Base-by-base conservation (phyloP, 2,329 filamentous ascomycete genomes). In the Fusarium sp. region DNA sequence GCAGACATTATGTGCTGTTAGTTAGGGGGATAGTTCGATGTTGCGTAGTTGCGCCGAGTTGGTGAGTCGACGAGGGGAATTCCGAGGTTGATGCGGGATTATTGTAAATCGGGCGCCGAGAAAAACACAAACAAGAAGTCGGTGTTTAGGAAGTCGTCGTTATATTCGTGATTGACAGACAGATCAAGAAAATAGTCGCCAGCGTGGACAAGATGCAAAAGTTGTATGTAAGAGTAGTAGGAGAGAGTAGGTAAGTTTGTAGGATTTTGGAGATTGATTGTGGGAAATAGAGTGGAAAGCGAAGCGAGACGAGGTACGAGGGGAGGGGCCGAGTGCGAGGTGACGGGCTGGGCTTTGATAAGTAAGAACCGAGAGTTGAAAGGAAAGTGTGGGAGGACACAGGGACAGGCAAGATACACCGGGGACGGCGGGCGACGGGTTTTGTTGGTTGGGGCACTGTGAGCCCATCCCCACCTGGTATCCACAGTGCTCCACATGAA, bases 1-100 rank as follows among this genome's bases (percentile, higher is more conserved):
- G 83, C 80, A 78, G 87, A 85, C 86, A 89, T 88, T 77, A 77
- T 82, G 19, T 19, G 59, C 47, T 52, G 31, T 29, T 50, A 38
- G 48, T 38, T 42, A 24, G 28, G 26, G 35, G 24, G 29, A 28
- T 43, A 57, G 46, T 53, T 50, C 49, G 31, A 26, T 10, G 19
- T 41, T 25, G 56, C 39, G 46, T 34, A n/a, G 24, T 11, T 47
- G 58, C 56, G 63, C 29, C 49, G 39, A 43, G 32, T 43, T 34
- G 64, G 54, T 57, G 46, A 55, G 50, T 50, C 49, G 51, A 35
- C 28, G 52, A 54, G 47, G 48, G 28, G 54, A 56, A 42, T 51
- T 55, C 45, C 57, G 53, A 58, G 56, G 48, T 64, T 69, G 57
- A 35, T 72, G 71, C 68, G 70, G 69, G 65, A 73, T 73, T 74